Evolutionary conservation across 208 protist species (phyloP), one percentile per base, ranked within the genome.

Genomic region (Zelonia costaricensis): DNA sequence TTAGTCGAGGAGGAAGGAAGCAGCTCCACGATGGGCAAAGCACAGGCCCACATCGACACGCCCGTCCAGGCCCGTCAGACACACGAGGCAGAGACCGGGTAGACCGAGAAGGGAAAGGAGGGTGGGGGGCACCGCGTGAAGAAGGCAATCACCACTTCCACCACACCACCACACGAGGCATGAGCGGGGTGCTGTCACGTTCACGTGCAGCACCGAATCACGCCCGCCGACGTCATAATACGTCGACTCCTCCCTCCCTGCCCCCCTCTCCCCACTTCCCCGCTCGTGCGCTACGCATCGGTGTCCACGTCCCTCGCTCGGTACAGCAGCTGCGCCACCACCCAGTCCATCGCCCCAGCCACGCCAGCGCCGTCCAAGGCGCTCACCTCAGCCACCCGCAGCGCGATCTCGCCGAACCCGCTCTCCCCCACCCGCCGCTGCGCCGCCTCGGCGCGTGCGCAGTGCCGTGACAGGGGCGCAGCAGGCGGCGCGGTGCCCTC

Each of bases 321-420:
- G 6, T 68, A 70, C 8, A 72, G 69, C 49, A 93, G 70, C 69
- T 93, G 82, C 7, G 66, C 43, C 1, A 88, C 78, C 18, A 94
- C 54, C 88, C 88, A 94, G 63, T 94, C 84, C 71, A 94, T 76
- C 23, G 76, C 84, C 27, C 72, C 78, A 0, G 65, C 69, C 22
- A 94, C 72, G 0, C 82, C 82, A 1, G 55, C 43, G 0, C 88
- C 88, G 15, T 75, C 55, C 46, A 78, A 28, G 38, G 84, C 88
- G 49, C 83, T 91, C 8, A 81, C 61, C 48, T 85, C 74, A 27
- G 67, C 43, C 13, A 91, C 44, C 25, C 76, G 66, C 61, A 85
- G 57, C 7, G 75, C 43, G 20, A 78, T 64, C 20, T 66, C 65
- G 38, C 88, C 88, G 60, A 94, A 86, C 13, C 88, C 88, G 58